These are phyloP conservation scores for Calonectria fujianensis DNA, from an alignment of 2,329 filamentous ascomycete species.

Conservation along the genomic window DNA sequence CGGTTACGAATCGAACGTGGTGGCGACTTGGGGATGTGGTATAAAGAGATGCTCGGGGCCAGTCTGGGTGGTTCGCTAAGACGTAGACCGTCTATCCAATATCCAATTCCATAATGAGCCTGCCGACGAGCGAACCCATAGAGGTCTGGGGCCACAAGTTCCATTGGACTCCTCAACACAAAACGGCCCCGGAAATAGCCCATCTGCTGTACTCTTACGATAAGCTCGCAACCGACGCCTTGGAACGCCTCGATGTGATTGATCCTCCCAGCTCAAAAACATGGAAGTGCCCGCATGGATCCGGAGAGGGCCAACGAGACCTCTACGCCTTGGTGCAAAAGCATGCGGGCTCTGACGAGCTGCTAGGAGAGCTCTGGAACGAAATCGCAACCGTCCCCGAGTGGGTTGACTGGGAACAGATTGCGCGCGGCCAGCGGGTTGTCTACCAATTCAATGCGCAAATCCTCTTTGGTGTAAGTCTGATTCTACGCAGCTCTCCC, in stretches of 20 bases:
- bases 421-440: slow-evolving; percentile 83
- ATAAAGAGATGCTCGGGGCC: slow-evolving; percentile 20
- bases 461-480: slow-evolving; percentile 73
- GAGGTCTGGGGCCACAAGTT: slow-evolving; percentile 72
- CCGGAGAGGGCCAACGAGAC: slow-evolving; percentile 68
- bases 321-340: slow-evolving; percentile 78
- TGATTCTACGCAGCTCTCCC: not conserved
- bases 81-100: not conserved
- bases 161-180: slow-evolving; percentile 80
- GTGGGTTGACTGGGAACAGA: slow-evolving; percentile 88
- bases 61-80: slow-evolving; percentile 5
- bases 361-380: slow-evolving; percentile 75
- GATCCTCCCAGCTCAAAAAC: slow-evolving; percentile 59
- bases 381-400: slow-evolving; percentile 80
- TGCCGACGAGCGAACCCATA: slow-evolving; percentile 38
- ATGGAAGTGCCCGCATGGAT: slow-evolving; percentile 55
- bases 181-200: slow-evolving; percentile 74
- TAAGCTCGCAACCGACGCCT: slow-evolving; percentile 78
- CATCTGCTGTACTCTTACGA: slow-evolving; percentile 81
- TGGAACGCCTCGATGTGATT: slow-evolving; percentile 78
- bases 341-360: slow-evolving; percentile 73
- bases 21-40: not conserved
- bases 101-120: slow-evolving; percentile 39
- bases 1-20: not conserved
- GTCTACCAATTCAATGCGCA: slow-evolving; percentile 86